These are phyloP conservation scores for Emydomyces testavorans DNA, from an alignment of 2,329 filamentous ascomycete species.

Conservation along the genomic window DNA sequence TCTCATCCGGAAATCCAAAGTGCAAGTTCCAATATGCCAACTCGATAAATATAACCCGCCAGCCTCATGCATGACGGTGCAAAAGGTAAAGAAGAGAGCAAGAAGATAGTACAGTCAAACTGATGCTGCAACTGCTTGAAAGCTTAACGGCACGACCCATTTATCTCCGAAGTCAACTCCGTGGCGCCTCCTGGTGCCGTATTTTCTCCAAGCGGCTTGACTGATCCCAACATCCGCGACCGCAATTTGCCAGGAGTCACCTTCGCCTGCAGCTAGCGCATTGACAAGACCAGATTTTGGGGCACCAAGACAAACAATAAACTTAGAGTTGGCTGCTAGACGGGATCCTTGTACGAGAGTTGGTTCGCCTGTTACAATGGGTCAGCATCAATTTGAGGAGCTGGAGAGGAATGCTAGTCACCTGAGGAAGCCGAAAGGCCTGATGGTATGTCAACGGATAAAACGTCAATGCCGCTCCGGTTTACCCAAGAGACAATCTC, in stretches of 20 bases:
- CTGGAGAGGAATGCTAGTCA: constrained; percentile 20
- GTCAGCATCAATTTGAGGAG: not conserved
- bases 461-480: constrained; percentile 65
- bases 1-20: too few relatives aligned
- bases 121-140: constrained; percentile 17
- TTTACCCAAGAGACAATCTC: constrained; percentile 92
- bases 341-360: constrained; percentile 58
- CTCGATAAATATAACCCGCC: too few relatives aligned
- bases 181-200: constrained; percentile 65
- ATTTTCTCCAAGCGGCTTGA: constrained; percentile 72
- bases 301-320: constrained; percentile 73
- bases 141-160: constrained; percentile 66
- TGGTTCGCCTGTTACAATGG: constrained; percentile 35
- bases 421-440: constrained; percentile 74
- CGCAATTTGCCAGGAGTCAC: constrained; percentile 58
- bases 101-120: not conserved
- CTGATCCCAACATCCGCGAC: constrained; percentile 80
- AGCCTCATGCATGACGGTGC: not conserved
- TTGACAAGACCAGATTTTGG: constrained; percentile 76
- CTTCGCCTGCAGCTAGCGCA: constrained; percentile 54
- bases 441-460: constrained; percentile 84
- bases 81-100: not conserved
- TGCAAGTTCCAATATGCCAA: too few relatives aligned
- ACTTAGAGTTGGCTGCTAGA: constrained; percentile 69
- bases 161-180: constrained; percentile 79